These are phyloP conservation scores for Acanthamoeba culbertsoni DNA, from an alignment of 208 protist genomes.

Conservation along the genomic window DNA sequence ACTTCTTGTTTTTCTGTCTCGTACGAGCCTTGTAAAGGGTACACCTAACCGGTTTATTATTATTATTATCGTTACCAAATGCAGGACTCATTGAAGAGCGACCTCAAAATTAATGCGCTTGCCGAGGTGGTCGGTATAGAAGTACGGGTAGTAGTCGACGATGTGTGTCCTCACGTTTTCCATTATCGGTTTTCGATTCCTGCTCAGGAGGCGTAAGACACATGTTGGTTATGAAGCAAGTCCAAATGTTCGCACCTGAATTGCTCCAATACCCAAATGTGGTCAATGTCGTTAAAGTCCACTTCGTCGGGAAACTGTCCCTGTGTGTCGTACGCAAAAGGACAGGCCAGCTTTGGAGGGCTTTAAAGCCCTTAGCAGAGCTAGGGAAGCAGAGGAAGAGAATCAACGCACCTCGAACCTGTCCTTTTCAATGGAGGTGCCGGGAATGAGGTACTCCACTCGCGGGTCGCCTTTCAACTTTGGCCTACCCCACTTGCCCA, in stretches of 20 bases:
- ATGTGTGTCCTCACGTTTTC: background rate
- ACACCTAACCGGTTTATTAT: too few relatives aligned
- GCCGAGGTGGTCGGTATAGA: conserved; percentile 8
- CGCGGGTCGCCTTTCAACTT: background rate
- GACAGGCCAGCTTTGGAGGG: background rate
- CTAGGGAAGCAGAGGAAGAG: background rate
- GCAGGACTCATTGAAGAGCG: too few relatives aligned
- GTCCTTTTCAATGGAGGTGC: conserved; percentile 10
- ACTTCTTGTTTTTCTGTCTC: too few relatives aligned
- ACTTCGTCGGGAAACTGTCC: background rate
- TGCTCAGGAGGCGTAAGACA: background rate
- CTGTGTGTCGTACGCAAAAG: background rate
- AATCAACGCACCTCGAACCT: background rate
- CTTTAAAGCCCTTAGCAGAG: background rate
- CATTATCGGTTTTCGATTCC: background rate
- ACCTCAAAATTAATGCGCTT: conserved; percentile 2
- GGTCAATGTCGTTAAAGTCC: conserved; percentile 10
- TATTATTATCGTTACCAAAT: too few relatives aligned
- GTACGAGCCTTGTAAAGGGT: too few relatives aligned
- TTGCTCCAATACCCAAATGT: background rate
- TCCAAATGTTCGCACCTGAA: background rate
- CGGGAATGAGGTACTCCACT: background rate
- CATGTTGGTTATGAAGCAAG: background rate
- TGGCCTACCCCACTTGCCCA: background rate
- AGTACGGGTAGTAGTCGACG: background rate